Evolutionary conservation across 345 rosid species (phyloP), one percentile per base, ranked within the genome.

Genomic region (Populus deltoides): DNA sequence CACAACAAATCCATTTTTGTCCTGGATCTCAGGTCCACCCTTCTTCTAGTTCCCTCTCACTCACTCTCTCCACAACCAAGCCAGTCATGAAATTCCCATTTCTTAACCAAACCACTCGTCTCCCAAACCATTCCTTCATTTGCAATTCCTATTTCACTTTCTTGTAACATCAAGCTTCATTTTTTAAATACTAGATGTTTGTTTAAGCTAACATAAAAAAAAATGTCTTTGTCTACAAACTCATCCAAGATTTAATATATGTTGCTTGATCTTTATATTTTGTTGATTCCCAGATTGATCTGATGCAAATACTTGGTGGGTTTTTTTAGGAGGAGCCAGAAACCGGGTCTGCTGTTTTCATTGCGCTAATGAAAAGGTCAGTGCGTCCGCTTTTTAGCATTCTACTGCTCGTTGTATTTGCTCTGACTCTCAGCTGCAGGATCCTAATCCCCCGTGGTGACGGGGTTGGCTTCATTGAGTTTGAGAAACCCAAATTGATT

Each of bases 281-380:
- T 65, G 13, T 43, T 33, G 24, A 35, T n/a, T 63, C 47, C 47
- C 47, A 43, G 47, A 43, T 43, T 43, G 13, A 11, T 43, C 47
- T 43, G 47, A 80, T 47, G 27, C 79, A 51, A 25, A 57, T 61
- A 20, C 49, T 57, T 27, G 24, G 15, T n/a, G 63, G 63, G 65
- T n/a, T n/a, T 57, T 68, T 74, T 53, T 75, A 66, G 84, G 75
- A 51, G 61, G 51, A 49, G 81, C 79, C 78, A 77, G 76, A 47
- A 33, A 66, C 31, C 75, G 66, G 69, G 47, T 43, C 47, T 43
- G 47, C 47, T 43, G 47, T 68, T 74, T 69, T 67, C 61, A 11
- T 75, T 24, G 68, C 55, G 8, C 75, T 80, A 72, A 94, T 92
- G 93, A 94, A 94, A 83, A 86, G 92, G 77, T 87, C 98, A 62